Conservation (phyloP, 495 filamentous ascomycete species). For the Viridothelium virens region DNA sequence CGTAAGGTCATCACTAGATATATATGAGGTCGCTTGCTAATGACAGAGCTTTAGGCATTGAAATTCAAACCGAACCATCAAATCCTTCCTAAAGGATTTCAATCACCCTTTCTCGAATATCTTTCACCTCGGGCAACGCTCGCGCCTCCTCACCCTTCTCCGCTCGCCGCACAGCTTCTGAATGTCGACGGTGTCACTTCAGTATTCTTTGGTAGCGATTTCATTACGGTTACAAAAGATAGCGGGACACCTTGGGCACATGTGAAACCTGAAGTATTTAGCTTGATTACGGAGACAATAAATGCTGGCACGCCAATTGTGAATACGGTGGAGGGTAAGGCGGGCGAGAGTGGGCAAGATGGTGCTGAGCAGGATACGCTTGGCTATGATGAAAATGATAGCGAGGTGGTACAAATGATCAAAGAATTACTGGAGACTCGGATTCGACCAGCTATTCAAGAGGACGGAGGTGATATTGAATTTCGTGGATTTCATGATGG, state of each 20-base stretch:
- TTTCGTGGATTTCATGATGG: constrained; percentile 83
- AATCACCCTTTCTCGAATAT: constrained; percentile 81
- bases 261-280: constrained; percentile 91
- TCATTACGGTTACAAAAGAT: constrained; percentile 92
- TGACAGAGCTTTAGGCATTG: constrained; percentile 46
- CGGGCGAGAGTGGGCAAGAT: constrained; percentile 49
- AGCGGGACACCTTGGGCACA: constrained; percentile 85
- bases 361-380: constrained; percentile 58
- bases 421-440: constrained; percentile 96
- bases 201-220: constrained; percentile 92
- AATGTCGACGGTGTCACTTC: constrained; percentile 84
- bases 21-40: not conserved
- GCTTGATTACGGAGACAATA: constrained; percentile 84
- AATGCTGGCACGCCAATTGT: constrained; percentile 77
- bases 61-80: constrained; percentile 89
- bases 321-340: constrained; percentile 55
- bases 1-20: constrained; percentile 39
- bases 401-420: constrained; percentile 93
- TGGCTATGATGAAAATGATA: constrained; percentile 72
- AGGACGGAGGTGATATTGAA: constrained; percentile 96
- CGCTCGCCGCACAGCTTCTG: constrained; percentile 79
- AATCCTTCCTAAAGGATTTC: constrained; percentile 64
- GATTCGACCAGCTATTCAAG: constrained; percentile 90
- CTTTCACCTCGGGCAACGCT: constrained; percentile 79
- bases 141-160: constrained; percentile 84